Evolutionary conservation across 345 rosid species (phyloP), one percentile per base, ranked within the genome.

Genomic region (Nephelium lappaceum): DNA sequence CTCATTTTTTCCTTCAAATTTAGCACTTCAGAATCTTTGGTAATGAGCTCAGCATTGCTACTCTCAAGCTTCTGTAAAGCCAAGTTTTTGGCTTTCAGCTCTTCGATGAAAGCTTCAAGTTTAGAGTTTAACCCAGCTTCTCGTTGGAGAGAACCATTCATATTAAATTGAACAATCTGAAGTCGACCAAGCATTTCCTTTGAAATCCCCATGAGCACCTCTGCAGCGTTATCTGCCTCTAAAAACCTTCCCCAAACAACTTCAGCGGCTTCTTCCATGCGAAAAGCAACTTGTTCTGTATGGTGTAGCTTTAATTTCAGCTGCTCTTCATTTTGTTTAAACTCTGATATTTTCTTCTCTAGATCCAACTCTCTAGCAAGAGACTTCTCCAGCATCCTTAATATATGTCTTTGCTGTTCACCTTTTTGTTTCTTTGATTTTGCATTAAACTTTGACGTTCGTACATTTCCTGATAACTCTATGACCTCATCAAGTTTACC

Each of bases 211-310:
- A 87, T 92, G 58, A 92, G 91, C 76, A 93, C 94, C 84, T 90
- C 95, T 11, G 97, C 79, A 74, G 92, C 87, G 85, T 96, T 96
- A 49, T 93, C 98, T 3, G 99, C 98, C 86, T 93, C 99, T 8
- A 96, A 80, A 87, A 96, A 96, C 81, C 95, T 86, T 84, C 94
- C 98, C 97, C 93, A 91, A 43, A 93, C 90, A 68, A 92, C 93
- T 88, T 92, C 97, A 19, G 98, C 92, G 1, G 97, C 97, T 90
- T 93, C 99, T 86, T 96, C 99, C 97, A 96, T 96, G 83, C 90
- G 91, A 57, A 91, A 83, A 79, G 93, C 81, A 18, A 96, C 92
- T 83, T 93, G 95, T 73, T 89, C 95, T 0, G 94, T 96, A 76
- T 80, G 83, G 68, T 89, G 95, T 36, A 96, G 89, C 91, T 94